phyloP scores from a whole-genome alignment of 1,284 basidiomycete genomes.

The Ceratobasidium sp. region DNA sequence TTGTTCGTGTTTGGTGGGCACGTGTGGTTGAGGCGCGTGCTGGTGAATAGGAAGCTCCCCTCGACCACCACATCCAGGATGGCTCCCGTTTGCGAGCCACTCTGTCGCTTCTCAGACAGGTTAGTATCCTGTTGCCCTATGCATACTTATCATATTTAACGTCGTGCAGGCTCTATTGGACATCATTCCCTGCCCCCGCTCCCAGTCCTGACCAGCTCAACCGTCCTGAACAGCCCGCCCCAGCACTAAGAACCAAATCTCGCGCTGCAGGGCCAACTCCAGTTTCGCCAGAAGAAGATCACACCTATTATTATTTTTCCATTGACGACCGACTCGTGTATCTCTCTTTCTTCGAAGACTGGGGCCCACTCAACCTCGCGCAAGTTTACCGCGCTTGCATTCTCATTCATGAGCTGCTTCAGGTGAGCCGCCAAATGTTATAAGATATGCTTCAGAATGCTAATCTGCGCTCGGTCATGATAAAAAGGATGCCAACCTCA shows the following conservation, averaged over 20 bases:
- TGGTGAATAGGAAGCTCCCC: conserved; percentile 26
- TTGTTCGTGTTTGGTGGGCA: conserved; percentile 36
- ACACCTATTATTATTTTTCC: conserved; percentile 84
- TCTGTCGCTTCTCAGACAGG: conserved; percentile 81
- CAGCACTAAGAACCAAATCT: conserved; percentile 66
- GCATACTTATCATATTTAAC: not conserved
- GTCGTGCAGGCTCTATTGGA: conserved; percentile 77
- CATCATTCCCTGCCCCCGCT: conserved; percentile 77
- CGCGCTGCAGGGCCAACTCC: conserved; percentile 67
- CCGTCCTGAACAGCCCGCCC: conserved; percentile 61
- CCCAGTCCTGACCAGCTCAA: conserved; percentile 73
- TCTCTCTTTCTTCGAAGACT: conserved; percentile 93
- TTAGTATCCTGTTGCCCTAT: conserved; percentile 50
- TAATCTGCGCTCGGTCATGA: conserved; percentile 49
- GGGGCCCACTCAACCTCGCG: conserved; percentile 92
- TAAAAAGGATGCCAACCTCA: conserved; percentile 73
- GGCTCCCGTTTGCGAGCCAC: conserved; percentile 66
- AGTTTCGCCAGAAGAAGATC: conserved; percentile 69
- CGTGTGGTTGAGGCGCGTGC: conserved; percentile 36
- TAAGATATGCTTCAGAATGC: not conserved
- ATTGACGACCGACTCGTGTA: conserved; percentile 94
- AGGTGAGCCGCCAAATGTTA: conserved; percentile 62
- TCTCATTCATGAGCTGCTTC: conserved; percentile 86
- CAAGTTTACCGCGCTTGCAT: conserved; percentile 96
- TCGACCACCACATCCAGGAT: conserved; percentile 32